Conservation (phyloP, 345 rosid species). For the Crucihimalaya himalaica region DNA sequence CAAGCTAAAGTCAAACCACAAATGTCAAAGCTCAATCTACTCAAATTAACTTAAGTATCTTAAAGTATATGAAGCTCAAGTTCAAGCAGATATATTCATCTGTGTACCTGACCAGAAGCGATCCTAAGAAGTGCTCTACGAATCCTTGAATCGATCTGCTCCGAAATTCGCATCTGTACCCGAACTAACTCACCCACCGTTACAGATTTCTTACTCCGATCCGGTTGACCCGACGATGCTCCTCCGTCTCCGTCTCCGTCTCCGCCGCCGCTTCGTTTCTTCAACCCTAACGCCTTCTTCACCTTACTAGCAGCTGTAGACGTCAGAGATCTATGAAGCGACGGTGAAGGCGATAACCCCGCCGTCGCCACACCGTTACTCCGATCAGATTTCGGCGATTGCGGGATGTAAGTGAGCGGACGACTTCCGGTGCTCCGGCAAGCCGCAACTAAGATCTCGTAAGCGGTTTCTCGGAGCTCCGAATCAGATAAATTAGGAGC, state of each 20-base stretch:
- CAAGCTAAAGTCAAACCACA: slow-evolving; percentile 62
- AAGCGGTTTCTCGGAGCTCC: slow-evolving; percentile 88
- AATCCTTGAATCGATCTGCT: slow-evolving; percentile 83
- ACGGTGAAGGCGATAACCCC: slow-evolving; percentile 35
- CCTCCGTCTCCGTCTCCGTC: slow-evolving; percentile 31
- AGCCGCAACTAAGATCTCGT: slow-evolving; percentile 82
- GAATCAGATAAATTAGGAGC: slow-evolving; percentile 54
- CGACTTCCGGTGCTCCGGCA: slow-evolving; percentile 73
- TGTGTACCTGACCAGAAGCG: slow-evolving; percentile 89
- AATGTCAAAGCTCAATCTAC: background rate
- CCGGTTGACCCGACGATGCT: slow-evolving; percentile 41
- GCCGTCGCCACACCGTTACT: slow-evolving; percentile 24
- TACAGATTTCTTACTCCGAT: slow-evolving; percentile 52
- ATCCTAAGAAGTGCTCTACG: slow-evolving; percentile 80
- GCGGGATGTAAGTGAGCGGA: slow-evolving; percentile 67
- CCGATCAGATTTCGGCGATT: slow-evolving; percentile 48
- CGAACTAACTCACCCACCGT: slow-evolving; percentile 86
- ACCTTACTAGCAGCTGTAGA: slow-evolving; percentile 87
- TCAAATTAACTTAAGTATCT: background rate
- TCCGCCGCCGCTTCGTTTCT: slow-evolving; percentile 42
- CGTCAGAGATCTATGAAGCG: slow-evolving; percentile 80
- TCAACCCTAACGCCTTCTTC: slow-evolving; percentile 91
- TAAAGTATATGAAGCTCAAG: background rate
- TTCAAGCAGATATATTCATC: too few relatives aligned
- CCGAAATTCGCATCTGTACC: slow-evolving; percentile 78